Evolutionary conservation across 768 basidiomycete genomes (phyloP), one percentile per base, ranked within the genome.

Genomic region (Lentinula sp.): DNA sequence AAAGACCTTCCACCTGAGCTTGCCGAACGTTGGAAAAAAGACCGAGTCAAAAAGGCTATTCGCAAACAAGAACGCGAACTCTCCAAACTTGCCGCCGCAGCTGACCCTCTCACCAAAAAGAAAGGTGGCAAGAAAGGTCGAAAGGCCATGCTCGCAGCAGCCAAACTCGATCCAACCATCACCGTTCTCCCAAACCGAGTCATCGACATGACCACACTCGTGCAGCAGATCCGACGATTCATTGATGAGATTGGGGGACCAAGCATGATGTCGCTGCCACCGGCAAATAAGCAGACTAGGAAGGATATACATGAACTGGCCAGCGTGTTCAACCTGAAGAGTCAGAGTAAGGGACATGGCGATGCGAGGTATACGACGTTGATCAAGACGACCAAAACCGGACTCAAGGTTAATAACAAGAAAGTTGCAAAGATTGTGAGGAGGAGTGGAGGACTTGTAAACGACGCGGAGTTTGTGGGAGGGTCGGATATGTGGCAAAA

Each of bases 41-140:
- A 98, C 68, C 91, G 93, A 1, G 74, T 77, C 56, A 89, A 86
- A 75, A 98, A 97, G 70, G 92, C 92, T 0, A 85, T 86, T 60
- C 70, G 76, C 67, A 96, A 93, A 70, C 80, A 76, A 2, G 76
- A 80, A 15, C 86, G 93, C 0, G 80, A 76, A 1, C 71, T 80
- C 3, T 84, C 80, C 15, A 82, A 82, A 10, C 73, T 87, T 2
- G 76, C 81, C 16, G 74, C 74, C 0, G 84, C 84, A 11, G 77
- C 85, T 1, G 89, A 94, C 66, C 87, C 88, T 0, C 71, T 86
- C n/a, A 65, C 78, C 6, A 64, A 64, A n/a, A 80, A 85, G 65
- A 87, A 85, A 69, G 84, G 84, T 43, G 84, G 86, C 1, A 87
- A 85, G 71, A 88, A 86, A 66, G 83, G 84, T 1, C 79, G 78